Conservation (phyloP, 2,329 filamentous ascomycete genomes). For the Penicillium occitanis region DNA sequence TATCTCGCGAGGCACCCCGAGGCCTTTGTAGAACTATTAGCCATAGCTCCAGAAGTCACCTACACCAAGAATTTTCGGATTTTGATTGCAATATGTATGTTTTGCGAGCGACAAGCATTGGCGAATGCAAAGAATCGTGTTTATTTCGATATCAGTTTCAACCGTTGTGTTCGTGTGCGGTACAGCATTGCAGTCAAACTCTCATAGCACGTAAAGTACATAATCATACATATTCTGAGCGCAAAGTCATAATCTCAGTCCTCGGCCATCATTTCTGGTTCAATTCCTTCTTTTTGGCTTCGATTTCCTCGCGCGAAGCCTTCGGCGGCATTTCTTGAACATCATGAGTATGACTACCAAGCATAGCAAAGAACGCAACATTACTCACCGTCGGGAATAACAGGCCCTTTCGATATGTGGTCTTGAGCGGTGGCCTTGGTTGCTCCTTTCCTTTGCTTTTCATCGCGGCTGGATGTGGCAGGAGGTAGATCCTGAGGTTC, state of each 20-base stretch:
- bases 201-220: background rate
- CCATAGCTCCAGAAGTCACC: background rate
- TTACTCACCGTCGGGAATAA: slow-evolving; percentile 42
- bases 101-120: background rate
- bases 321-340: slow-evolving; percentile 43
- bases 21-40: background rate
- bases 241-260: background rate
- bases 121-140: background rate
- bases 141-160: background rate
- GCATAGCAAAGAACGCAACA: slow-evolving; percentile 17
- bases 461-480: slow-evolving; percentile 19
- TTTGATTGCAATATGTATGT: background rate
- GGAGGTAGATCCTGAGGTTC: slow-evolving; percentile 28
- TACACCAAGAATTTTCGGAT: background rate
- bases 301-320: slow-evolving; percentile 64
- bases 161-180: background rate
- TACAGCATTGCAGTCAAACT: background rate
- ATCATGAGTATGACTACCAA: slow-evolving; percentile 10
- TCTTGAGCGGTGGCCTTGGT: slow-evolving; percentile 38
- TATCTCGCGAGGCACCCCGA: too few relatives aligned
- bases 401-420: slow-evolving; percentile 46
- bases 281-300: slow-evolving; percentile 63
- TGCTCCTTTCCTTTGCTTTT: slow-evolving; percentile 37
- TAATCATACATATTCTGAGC: background rate
- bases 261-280: slow-evolving; percentile 53